phyloP scores from a whole-genome alignment of 2,329 filamentous ascomycete species.

The Ceratocystis cacaofunesta region DNA sequence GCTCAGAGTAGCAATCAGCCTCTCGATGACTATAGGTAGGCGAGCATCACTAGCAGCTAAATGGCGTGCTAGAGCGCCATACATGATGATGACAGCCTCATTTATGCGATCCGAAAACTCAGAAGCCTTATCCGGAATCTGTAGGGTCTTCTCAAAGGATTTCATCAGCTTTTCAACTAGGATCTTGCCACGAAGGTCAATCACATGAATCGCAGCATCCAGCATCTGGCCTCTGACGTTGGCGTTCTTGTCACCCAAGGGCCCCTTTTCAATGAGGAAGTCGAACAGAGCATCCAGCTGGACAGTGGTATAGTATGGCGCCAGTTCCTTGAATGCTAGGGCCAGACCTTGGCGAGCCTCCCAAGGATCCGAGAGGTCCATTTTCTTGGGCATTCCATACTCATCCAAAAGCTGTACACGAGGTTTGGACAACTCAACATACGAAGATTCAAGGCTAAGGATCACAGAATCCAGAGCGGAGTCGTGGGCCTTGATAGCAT shows the following conservation, averaged over 20 bases:
- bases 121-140: constrained; percentile 66
- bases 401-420: constrained; percentile 73
- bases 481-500: constrained; percentile 49
- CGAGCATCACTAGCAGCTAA: constrained; percentile 72
- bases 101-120: constrained; percentile 79
- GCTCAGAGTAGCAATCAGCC: constrained; percentile 71
- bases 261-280: constrained; percentile 74
- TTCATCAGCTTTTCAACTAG: constrained; percentile 85
- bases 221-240: constrained; percentile 80
- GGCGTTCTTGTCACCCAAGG: constrained; percentile 67
- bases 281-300: constrained; percentile 64
- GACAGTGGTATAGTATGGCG: constrained; percentile 49
- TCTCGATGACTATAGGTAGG: constrained; percentile 73
- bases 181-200: constrained; percentile 64
- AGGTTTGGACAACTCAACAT: constrained; percentile 67
- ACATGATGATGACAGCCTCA: constrained; percentile 94
- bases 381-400: constrained; percentile 87
- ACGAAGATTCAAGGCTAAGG: constrained; percentile 51
- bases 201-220: constrained; percentile 68
- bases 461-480: constrained; percentile 48
- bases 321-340: constrained; percentile 70
- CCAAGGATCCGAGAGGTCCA: constrained; percentile 79
- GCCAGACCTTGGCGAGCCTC: constrained; percentile 81
- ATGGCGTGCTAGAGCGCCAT: constrained; percentile 83
- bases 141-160: constrained; percentile 77